Evolutionary conservation across 495 filamentous ascomycete genomes (phyloP).

Genomic region (Parmelia sp.): DNA sequence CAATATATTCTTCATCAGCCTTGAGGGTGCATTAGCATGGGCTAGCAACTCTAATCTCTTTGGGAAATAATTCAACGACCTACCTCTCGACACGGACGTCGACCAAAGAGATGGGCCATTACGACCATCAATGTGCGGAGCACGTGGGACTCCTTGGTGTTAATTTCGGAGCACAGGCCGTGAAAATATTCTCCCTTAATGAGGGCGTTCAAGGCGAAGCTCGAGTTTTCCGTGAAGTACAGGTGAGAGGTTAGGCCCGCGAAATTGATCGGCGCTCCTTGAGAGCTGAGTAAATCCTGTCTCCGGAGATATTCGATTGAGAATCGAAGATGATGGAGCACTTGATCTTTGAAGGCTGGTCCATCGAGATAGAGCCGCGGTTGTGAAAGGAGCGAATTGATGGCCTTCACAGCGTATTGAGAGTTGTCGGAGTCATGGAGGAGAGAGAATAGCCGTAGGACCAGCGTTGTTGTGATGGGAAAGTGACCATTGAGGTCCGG

Average conservation of each 20-base stretch:
- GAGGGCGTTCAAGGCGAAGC: slow-evolving; percentile 69
- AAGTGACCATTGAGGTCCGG: slow-evolving; percentile 73
- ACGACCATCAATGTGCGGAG: slow-evolving; percentile 54
- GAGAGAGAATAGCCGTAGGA: slow-evolving; percentile 61
- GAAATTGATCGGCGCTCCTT: slow-evolving; percentile 62
- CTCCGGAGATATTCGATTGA: slow-evolving; percentile 73
- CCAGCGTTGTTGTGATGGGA: slow-evolving; percentile 64
- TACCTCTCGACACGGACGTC: slow-evolving; percentile 37
- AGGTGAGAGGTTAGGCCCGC: slow-evolving; percentile 60
- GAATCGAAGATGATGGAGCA: slow-evolving; percentile 69
- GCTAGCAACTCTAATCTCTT: not conserved
- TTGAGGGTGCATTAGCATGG: slow-evolving; percentile 3
- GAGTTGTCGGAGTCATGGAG: slow-evolving; percentile 58
- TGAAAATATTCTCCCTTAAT: slow-evolving; percentile 64
- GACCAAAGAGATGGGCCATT: slow-evolving; percentile 63
- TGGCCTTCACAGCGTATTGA: slow-evolving; percentile 50
- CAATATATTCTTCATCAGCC: slow-evolving; percentile 38
- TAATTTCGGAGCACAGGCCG: slow-evolving; percentile 48
- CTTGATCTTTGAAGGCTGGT: slow-evolving; percentile 51
- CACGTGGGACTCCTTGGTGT: slow-evolving; percentile 33
- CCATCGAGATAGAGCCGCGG: slow-evolving; percentile 64
- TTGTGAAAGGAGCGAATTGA: slow-evolving; percentile 62
- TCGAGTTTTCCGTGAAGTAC: slow-evolving; percentile 65
- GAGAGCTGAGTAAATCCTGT: slow-evolving; percentile 53
- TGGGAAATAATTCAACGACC: not conserved